Percentiles rank a stretch among this genome's conserved stretches.
phyloP scores from a whole-genome alignment of 176 grass and related monocot species.

The Aegilops speltoides region DNA sequence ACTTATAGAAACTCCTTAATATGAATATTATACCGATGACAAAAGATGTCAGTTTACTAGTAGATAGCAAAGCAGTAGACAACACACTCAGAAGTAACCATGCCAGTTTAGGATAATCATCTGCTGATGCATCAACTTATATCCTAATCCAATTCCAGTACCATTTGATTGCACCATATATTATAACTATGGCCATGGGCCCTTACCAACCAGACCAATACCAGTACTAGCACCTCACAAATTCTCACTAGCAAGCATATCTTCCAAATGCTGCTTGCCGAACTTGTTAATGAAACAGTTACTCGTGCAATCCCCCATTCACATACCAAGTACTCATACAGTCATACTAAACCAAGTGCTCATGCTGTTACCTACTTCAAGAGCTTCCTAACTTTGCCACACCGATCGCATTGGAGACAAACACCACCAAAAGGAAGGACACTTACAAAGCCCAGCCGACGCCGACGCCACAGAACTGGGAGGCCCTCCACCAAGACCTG shows the following conservation, averaged over 20 bases:
- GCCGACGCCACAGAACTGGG: constrained; percentile 53
- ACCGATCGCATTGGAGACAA: background rate
- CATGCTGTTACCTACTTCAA: background rate
- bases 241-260: background rate
- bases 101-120: too few relatives aligned
- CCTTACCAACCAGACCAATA: too few relatives aligned
- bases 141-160: too few relatives aligned
- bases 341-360: background rate
- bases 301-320: background rate
- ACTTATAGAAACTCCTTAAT: too few relatives aligned
- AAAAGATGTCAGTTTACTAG: too few relatives aligned
- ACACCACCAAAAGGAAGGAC: background rate
- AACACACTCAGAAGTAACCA: too few relatives aligned
- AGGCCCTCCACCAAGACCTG: constrained; percentile 50
- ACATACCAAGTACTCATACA: background rate
- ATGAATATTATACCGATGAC: too few relatives aligned
- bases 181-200: too few relatives aligned
- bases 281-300: background rate
- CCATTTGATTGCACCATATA: too few relatives aligned
- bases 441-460: constrained; percentile 66
- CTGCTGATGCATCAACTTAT: too few relatives aligned
- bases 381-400: background rate
- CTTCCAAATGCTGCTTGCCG: background rate
- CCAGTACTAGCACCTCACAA: too few relatives aligned
- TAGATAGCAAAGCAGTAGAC: too few relatives aligned